Evolutionary conservation across 1,139 yeast genomes (phyloP), one percentile per base, ranked within the genome.

Genomic region (Meyerozyma athensensis): DNA sequence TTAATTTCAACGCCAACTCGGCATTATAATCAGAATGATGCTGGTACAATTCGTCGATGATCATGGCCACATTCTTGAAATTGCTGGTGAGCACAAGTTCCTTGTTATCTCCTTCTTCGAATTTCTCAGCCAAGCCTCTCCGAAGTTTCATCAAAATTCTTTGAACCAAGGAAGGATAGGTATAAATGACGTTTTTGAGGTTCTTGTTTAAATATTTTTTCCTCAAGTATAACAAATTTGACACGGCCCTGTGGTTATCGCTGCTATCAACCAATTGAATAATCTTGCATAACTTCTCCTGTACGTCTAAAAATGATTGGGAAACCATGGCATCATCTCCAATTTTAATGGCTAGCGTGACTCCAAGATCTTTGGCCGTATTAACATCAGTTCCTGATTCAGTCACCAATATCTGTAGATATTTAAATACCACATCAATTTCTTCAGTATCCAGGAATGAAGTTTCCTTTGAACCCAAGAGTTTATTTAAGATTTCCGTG

Each of bases 151-250:
- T 73, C 46, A 86, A 63, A 14, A 82, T 72, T 39, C 69, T 68
- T 33, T 79, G 72, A 21, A 87, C 74, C 34, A 90, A 61, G 0
- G 95, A 74, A 1, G 96, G 95, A 53, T 81, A 85, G 0, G 95
- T 82, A 54, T 70, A 77, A 42, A 74, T 71, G 31, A 80, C 70
- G 47, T 77, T 75, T 10, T 62, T 68, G 1, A 74, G 71, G 21
- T 79, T 80, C 37, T 75, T 74, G 42, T 72, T 68, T 41, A 82
- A 68, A 43, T 72, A 74, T 37, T 68, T 72, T 51, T 77, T 79
- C 23, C 86, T 74, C 6, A 70, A 65, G 42, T 67, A 64, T 45
- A 77, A 69, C 37, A 89, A 67, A 39, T 84, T 65, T 41, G 78
- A 68, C 39, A 83, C 65, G 44, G 75, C 77, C 18, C 67, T 63